Conservation (phyloP, 208 protist species). For the Leishmania arabica region DNA sequence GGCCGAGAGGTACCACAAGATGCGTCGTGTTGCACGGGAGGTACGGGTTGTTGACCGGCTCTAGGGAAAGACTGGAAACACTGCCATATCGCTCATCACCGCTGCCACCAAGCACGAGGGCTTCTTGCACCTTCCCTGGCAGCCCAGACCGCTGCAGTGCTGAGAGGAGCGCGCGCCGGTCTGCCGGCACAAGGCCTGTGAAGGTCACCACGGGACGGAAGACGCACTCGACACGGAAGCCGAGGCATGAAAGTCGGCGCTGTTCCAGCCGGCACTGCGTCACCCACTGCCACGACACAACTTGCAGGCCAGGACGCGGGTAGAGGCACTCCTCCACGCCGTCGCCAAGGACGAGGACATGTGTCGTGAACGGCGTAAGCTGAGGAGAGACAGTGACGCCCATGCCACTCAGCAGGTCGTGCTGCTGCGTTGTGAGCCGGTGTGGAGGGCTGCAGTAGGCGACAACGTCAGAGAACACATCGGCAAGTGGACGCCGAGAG, state of each 20-base stretch:
- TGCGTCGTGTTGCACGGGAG: conserved; percentile 51
- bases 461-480: conserved; percentile 43
- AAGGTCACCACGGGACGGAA: conserved; percentile 60
- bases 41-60: neutral
- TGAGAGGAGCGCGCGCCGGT: conserved; percentile 32
- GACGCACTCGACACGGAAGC: conserved; percentile 36
- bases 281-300: conserved; percentile 65
- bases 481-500: conserved; percentile 13
- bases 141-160: conserved; percentile 33
- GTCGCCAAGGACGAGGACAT: conserved; percentile 43
- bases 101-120: conserved; percentile 34
- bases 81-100: neutral
- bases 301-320: conserved; percentile 57
- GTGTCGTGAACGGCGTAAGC: conserved; percentile 45
- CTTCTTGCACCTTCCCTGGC: conserved; percentile 42
- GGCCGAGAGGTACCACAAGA: conserved; percentile 36
- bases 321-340: conserved; percentile 37
- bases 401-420: conserved; percentile 24
- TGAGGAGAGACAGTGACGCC: conserved; percentile 18
- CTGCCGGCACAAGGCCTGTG: conserved; percentile 35
- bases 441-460: conserved; percentile 26
- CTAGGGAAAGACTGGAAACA: neutral
- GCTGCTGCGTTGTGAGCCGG: conserved; percentile 11
- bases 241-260: conserved; percentile 33
- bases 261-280: conserved; percentile 37